Percentiles rank a stretch among this genome's conserved stretches.
These are phyloP conservation scores for Dothiorella sarmentorum DNA, from an alignment of 2,329 filamentous ascomycete species.

Conservation along the genomic window DNA sequence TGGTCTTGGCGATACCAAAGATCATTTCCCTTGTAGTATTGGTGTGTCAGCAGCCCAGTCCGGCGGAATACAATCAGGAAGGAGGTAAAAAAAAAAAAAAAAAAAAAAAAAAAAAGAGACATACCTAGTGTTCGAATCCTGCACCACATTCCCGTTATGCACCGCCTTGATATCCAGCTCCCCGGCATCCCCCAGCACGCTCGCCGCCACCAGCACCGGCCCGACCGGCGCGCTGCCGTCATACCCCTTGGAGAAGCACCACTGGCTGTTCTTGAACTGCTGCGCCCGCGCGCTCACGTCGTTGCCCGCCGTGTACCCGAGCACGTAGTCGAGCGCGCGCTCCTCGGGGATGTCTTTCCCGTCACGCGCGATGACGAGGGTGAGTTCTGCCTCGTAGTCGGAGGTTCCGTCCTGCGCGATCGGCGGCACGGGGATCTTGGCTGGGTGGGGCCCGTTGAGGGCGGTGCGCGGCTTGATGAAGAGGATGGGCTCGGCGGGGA, in stretches of 20 bases:
- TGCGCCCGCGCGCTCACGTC: slow-evolving; percentile 54
- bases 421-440: slow-evolving; percentile 47
- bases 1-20: slow-evolving; percentile 46
- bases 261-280: slow-evolving; percentile 49
- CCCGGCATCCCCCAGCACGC: slow-evolving; percentile 44
- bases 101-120: background rate
- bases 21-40: slow-evolving; percentile 44
- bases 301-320: slow-evolving; percentile 54
- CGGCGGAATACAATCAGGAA: too few relatives aligned
- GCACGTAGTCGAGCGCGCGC: slow-evolving; percentile 50
- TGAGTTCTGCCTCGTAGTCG: slow-evolving; percentile 42
- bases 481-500: slow-evolving; percentile 66
- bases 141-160: slow-evolving; percentile 49
- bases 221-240: slow-evolving; percentile 55
- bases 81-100: too few relatives aligned
- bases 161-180: slow-evolving; percentile 44
- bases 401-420: slow-evolving; percentile 48
- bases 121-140: slow-evolving; percentile 36
- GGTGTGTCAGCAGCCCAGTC: background rate
- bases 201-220: slow-evolving; percentile 45
- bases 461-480: slow-evolving; percentile 50
- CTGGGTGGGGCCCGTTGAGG: slow-evolving; percentile 38
- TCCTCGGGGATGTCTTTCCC: slow-evolving; percentile 48
- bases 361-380: slow-evolving; percentile 51
- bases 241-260: slow-evolving; percentile 56